phyloP scores from a whole-genome alignment of 2,329 filamentous ascomycete genomes.

The Nothomitra cinnamomea region DNA sequence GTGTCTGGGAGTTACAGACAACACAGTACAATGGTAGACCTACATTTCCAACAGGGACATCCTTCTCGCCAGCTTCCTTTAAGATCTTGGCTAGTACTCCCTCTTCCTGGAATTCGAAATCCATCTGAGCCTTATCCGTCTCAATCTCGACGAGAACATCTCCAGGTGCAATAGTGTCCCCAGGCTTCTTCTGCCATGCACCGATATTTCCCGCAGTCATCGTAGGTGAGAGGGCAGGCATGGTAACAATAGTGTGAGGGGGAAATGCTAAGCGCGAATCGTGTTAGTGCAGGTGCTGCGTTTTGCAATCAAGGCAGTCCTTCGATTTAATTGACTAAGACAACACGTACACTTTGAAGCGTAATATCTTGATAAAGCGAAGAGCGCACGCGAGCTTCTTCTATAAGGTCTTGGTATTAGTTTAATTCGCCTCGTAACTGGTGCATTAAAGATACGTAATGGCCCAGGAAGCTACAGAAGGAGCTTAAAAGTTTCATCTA shows the following conservation, averaged over 20 bases:
- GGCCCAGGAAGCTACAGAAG: neutral
- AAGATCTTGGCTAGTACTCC: slow-evolving; percentile 88
- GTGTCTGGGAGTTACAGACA: slow-evolving; percentile 15
- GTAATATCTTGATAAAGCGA: slow-evolving; percentile 48
- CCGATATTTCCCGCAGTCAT: slow-evolving; percentile 97
- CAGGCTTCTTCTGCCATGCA: slow-evolving; percentile 92
- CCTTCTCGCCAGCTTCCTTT: slow-evolving; percentile 85
- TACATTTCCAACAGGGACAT: slow-evolving; percentile 86
- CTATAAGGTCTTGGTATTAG: neutral
- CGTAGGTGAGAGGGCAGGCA: slow-evolving; percentile 94
- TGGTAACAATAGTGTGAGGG: slow-evolving; percentile 85
- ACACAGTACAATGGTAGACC: slow-evolving; percentile 26
- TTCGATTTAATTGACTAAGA: neutral
- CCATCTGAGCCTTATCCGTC: slow-evolving; percentile 99
- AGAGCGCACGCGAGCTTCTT: slow-evolving; percentile 29
- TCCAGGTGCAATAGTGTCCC: slow-evolving; percentile 72
- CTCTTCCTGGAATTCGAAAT: slow-evolving; percentile 99
- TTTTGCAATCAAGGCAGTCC: slow-evolving; percentile 30
- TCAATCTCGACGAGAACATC: slow-evolving; percentile 97
- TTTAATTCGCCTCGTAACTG: neutral
- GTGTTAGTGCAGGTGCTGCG: slow-evolving; percentile 30
- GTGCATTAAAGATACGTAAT: neutral
- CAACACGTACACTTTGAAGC: slow-evolving; percentile 43
- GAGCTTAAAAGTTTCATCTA: neutral
- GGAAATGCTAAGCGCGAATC: slow-evolving; percentile 56